Evolutionary conservation across 2,329 filamentous ascomycete genomes (phyloP), one percentile per base, ranked within the genome.

Genomic region (Curvularia hawaiiensis): DNA sequence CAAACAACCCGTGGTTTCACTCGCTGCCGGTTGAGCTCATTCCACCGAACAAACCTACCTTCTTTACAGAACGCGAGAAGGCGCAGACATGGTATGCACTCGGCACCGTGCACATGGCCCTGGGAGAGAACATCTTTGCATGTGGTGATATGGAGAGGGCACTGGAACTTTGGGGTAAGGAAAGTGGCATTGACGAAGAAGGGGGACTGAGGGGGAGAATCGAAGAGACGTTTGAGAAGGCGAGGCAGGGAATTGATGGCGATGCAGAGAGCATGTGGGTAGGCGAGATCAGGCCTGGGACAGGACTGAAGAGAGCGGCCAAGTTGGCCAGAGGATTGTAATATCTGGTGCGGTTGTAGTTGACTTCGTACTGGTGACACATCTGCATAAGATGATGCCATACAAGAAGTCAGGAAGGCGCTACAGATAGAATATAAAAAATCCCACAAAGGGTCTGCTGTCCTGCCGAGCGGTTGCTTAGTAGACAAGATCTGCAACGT

Each of bases 111-210:
- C 73, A 76, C 41, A 63, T 63, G 38, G 59, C 58, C 9, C n/a
- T 75, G 24, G 66, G 65, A 0, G 72, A 76, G 56, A 64, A 60
- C 39, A 41, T 76, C 30, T 76, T 75, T 43, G 73, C 70, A 4
- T 71, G 71, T 2, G 73, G 72, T 0, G 72, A 73, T 49, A 59
- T 74, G 53, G 73, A 76, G 53, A 59, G 73, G 7, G 70, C 71
- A 49, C 10, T 64, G 44, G 60, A 63, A 16, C 44, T 72, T 44
- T 63, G 61, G 60, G 60, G 58, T 1, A 54, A 47, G 35, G 55
- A 59, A 0, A 52, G 48, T 7, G 52, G 54, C 8, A 18, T 50
- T 5, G 44, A 52, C 12, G 51, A 50, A 40, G 54, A 55, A 16
- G 58, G 50, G 0, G 63, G 60, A 1, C 51, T 59, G 8, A 52